Percentiles rank a stretch among this genome's conserved stretches.
These are phyloP conservation scores for Passiflora organensis DNA, from an alignment of 345 rosid genomes.

Conservation along the genomic window DNA sequence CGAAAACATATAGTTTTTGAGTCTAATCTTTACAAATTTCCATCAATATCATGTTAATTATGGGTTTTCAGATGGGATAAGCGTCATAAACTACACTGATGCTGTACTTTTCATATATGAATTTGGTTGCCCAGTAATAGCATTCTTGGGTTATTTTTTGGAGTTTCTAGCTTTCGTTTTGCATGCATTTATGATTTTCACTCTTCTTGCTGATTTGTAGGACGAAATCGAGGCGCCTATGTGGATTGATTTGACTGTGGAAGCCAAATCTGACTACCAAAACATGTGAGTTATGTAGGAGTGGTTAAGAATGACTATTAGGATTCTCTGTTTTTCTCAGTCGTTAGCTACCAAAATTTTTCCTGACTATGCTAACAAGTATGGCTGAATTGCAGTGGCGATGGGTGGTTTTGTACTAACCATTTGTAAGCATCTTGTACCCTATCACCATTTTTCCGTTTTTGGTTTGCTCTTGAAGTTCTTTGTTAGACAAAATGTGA, in stretches of 20 bases:
- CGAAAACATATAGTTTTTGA: no score
- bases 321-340: neutral
- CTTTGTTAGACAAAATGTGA: neutral
- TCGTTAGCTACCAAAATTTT: neutral
- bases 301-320: neutral
- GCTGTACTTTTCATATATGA: no score
- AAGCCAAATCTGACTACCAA: conserved; percentile 14
- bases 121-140: no score
- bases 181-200: neutral
- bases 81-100: no score
- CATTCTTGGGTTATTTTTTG: neutral
- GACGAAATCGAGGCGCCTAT: conserved; percentile 35
- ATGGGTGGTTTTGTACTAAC: conserved; percentile 41
- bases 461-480: neutral
- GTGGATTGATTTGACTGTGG: conserved; percentile 24
- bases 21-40: no score
- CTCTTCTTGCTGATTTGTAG: conserved; percentile 9
- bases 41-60: no score
- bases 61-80: no score
- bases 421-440: conserved; percentile 42
- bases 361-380: neutral
- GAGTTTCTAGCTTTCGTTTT: neutral
- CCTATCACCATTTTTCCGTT: neutral
- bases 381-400: conserved; percentile 38
- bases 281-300: conserved; percentile 26